These are phyloP conservation scores for Chlorophyllum brunneum DNA, from an alignment of 768 basidiomycete species.

Conservation along the genomic window DNA sequence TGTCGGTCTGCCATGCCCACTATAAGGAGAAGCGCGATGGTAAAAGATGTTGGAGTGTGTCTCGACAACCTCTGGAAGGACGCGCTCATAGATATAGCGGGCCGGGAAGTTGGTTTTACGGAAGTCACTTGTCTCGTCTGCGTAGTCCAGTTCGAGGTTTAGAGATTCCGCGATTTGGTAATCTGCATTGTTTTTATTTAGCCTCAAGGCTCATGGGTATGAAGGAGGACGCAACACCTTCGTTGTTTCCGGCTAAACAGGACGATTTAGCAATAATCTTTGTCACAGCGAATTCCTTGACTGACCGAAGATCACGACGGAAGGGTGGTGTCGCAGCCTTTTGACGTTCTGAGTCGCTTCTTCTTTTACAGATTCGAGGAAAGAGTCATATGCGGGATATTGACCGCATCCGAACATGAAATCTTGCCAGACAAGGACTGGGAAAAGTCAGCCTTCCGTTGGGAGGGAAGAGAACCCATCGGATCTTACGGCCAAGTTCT, in stretches of 20 bases:
- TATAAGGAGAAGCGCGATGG: conserved; percentile 87
- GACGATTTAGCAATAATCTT: background rate
- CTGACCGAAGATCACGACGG: conserved; percentile 82
- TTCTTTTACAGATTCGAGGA: conserved; percentile 64
- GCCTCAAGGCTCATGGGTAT: background rate
- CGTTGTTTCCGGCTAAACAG: conserved; percentile 71
- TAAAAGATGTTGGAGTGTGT: conserved; percentile 67
- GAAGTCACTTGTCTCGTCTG: conserved; percentile 81
- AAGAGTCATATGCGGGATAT: conserved; percentile 87
- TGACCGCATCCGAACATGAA: conserved; percentile 95
- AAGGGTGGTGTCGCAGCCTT: conserved; percentile 83
- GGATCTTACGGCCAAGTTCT: conserved; percentile 63
- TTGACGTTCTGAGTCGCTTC: conserved; percentile 87
- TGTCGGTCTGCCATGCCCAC: conserved; percentile 67
- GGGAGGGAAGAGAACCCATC: background rate
- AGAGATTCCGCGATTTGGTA: conserved; percentile 84
- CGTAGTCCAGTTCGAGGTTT: conserved; percentile 79
- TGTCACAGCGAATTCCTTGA: background rate
- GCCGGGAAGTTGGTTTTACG: conserved; percentile 85
- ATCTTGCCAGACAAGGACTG: conserved; percentile 94
- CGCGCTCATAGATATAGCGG: conserved; percentile 84
- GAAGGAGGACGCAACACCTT: conserved; percentile 37
- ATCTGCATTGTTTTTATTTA: conserved; percentile 37
- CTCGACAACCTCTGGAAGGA: conserved; percentile 72
- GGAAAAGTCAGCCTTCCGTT: conserved; percentile 6